Evolutionary conservation across 306 rosid genomes (phyloP), one percentile per base, ranked within the genome.

Genomic region (Fagus sylvatica): DNA sequence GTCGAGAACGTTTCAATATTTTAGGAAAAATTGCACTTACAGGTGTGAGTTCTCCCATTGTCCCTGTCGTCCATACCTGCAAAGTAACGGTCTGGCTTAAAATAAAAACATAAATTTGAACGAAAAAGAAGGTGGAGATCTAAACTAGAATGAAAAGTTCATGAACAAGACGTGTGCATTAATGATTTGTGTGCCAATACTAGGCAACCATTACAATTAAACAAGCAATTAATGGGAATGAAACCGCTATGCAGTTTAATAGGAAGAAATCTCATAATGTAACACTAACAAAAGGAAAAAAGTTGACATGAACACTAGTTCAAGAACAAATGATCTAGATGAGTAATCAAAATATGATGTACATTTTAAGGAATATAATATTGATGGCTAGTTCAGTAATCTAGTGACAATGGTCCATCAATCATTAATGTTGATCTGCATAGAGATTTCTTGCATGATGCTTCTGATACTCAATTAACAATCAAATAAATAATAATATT

Each of bases 21-120:
- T 74, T 2, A 17, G 74, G 41, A 53, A 39, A 61, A 4, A 78
- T 71, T 53, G 71, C 39, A 82, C 96, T 82, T 81, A 90, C 97
- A 5, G 98, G 98, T 78, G 89, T 90, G 79, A 93, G 89, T 79
- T 93, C 98, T 80, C 96, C 96, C 98, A 89, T 93, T 56, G 98
- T 89, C 79, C 96, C 98, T 4, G 98, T 85, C 5, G 94, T 93
- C 98, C 98, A 93, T 46, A 93, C 87, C 97, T 93, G 92, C 86
- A 78, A 43, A 19, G 57, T 39, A 83, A 36, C 41, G n/a, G 36
- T 78, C 51, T 17, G 36, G 79, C 82, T 65, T 65, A 57, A 65
- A 74, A 70, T 57, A 12, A 54, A 81, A 69, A 81, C 54, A 70
- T 74, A 56, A 65, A 69, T 70, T 64, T 46, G 76, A 42, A 32